phyloP scores from a whole-genome alignment of 257 asterid species.

The Nicotiana noctiflora region DNA sequence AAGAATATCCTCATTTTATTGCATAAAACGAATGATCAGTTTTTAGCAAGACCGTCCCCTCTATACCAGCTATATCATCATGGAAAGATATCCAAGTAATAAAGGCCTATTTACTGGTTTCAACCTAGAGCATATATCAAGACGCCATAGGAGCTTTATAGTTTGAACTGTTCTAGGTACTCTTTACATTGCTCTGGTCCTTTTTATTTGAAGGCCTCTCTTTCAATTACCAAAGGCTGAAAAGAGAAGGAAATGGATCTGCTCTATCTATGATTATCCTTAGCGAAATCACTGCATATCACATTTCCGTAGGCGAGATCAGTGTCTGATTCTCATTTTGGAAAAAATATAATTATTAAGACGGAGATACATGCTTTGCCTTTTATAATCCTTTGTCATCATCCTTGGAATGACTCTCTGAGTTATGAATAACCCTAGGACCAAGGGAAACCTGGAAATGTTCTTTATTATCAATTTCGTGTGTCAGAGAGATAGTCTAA shows the following conservation, averaged over 20 bases:
- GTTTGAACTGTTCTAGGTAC: neutral
- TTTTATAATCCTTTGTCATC: neutral
- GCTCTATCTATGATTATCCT: neutral
- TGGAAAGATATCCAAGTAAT: neutral
- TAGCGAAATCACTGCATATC: neutral
- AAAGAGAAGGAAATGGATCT: neutral
- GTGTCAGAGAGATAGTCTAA: neutral
- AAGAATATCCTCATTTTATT: neutral
- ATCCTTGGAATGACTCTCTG: neutral
- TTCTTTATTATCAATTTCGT: neutral
- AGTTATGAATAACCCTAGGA: neutral
- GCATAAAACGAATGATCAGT: neutral
- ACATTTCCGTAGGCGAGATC: neutral
- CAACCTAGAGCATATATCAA: neutral
- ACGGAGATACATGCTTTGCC: neutral
- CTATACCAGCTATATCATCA: neutral
- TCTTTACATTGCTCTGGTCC: neutral
- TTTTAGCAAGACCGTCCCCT: neutral
- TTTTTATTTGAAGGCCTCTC: neutral
- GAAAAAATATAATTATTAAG: neutral
- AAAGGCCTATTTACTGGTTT: neutral
- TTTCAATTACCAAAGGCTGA: neutral
- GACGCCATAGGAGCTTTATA: neutral
- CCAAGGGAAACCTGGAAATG: slow-evolving; percentile 1
- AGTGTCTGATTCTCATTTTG: neutral